A percentile compares a stretch with the other conserved stretches of the same genome.
Conservation (phyloP, 2,329 filamentous ascomycete species). For the Pyricularia grisea region DNA sequence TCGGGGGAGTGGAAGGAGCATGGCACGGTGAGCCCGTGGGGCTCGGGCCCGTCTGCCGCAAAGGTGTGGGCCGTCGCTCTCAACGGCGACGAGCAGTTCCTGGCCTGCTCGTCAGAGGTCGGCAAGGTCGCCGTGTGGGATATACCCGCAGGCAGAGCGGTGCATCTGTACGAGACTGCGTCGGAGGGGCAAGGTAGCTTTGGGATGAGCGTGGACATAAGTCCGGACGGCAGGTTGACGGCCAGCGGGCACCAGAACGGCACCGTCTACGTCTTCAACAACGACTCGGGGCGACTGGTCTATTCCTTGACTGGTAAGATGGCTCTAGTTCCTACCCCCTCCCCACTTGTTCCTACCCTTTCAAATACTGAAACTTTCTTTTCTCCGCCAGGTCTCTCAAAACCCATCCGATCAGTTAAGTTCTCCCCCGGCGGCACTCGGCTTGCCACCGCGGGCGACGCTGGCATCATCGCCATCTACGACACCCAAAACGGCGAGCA, state of each 20-base stretch:
- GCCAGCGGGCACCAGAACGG: slow-evolving; percentile 92
- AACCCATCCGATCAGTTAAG: slow-evolving; percentile 73
- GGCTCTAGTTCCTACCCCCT: neutral
- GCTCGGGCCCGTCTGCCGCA: slow-evolving; percentile 44
- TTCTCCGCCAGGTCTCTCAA: slow-evolving; percentile 57
- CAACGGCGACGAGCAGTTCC: slow-evolving; percentile 71
- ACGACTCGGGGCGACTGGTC: slow-evolving; percentile 72
- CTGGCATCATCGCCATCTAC: slow-evolving; percentile 81
- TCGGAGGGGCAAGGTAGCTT: slow-evolving; percentile 67
- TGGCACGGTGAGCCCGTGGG: slow-evolving; percentile 27
- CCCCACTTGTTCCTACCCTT: neutral
- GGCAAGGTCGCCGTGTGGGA: slow-evolving; percentile 89
- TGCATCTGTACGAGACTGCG: slow-evolving; percentile 68
- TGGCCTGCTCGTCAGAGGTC: slow-evolving; percentile 82
- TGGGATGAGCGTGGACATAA: slow-evolving; percentile 78
- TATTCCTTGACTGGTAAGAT: slow-evolving; percentile 73
- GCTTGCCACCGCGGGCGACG: slow-evolving; percentile 83
- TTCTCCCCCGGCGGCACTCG: slow-evolving; percentile 83
- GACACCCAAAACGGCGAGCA: slow-evolving; percentile 90
- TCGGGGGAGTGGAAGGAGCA: slow-evolving; percentile 38
- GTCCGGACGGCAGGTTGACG: slow-evolving; percentile 70
- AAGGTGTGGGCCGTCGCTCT: slow-evolving; percentile 84
- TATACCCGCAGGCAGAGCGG: slow-evolving; percentile 38
- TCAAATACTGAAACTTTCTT: neutral
- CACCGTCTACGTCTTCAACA: slow-evolving; percentile 89